A percentile compares a stretch with the other conserved stretches of the same genome.
phyloP scores from a whole-genome alignment of 1,139 yeast species.

The Protomyces inouyei region DNA sequence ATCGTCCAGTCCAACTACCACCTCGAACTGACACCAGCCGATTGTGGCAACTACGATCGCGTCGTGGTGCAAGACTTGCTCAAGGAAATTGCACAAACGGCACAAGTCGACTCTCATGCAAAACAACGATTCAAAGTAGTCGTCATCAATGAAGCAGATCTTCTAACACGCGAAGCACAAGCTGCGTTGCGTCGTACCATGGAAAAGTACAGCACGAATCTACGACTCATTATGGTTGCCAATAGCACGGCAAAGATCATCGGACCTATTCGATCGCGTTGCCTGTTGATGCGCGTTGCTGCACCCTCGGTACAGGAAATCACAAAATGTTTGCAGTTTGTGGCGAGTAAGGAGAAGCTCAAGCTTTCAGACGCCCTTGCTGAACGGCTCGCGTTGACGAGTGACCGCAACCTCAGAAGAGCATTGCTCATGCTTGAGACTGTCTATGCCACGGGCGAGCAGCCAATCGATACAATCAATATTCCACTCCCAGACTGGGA shows the following conservation, averaged over 20 bases:
- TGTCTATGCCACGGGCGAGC: constrained; percentile 57
- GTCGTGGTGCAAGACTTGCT: constrained; percentile 89
- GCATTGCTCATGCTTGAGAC: constrained; percentile 80
- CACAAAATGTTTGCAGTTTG: constrained; percentile 48
- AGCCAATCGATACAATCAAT: constrained; percentile 38
- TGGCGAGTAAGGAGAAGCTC: constrained; percentile 57
- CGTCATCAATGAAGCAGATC: constrained; percentile 89
- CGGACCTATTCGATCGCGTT: constrained; percentile 90
- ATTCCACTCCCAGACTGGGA: constrained; percentile 81
- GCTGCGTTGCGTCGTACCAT: constrained; percentile 95
- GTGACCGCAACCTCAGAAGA: constrained; percentile 70
- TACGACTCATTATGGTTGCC: constrained; percentile 77
- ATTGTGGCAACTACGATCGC: constrained; percentile 91
- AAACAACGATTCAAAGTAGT: constrained; percentile 75
- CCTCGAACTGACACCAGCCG: constrained; percentile 92
- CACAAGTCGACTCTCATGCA: constrained; percentile 73
- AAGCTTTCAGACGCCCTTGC: constrained; percentile 47
- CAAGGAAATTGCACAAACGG: constrained; percentile 92
- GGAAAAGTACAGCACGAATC: constrained; percentile 90
- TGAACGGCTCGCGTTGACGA: constrained; percentile 50
- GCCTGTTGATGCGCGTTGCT: constrained; percentile 76
- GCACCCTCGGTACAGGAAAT: constrained; percentile 68
- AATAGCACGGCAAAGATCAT: constrained; percentile 88
- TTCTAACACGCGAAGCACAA: constrained; percentile 90
- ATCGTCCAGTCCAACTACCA: constrained; percentile 87